Evolutionary conservation across 2,329 filamentous ascomycete genomes (phyloP).

Genomic region (Aspergillus sp.): DNA sequence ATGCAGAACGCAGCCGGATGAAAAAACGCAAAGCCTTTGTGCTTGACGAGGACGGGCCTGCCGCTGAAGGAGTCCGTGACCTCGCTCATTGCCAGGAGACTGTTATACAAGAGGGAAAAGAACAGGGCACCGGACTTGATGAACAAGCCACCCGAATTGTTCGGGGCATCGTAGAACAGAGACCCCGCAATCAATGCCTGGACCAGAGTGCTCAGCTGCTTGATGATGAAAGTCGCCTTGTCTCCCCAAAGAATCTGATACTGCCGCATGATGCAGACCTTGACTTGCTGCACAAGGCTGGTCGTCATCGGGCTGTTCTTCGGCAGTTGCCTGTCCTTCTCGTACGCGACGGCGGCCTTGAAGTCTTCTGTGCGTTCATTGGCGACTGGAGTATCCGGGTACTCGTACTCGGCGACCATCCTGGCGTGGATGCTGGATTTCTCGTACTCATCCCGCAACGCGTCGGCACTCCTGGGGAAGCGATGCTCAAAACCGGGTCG

Average conservation of each 20-base stretch:
- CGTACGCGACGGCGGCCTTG: conserved; percentile 40
- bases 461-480: conserved; percentile 36
- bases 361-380: conserved; percentile 46
- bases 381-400: conserved; percentile 43
- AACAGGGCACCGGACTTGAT: conserved; percentile 56
- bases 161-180: conserved; percentile 56
- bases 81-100: conserved; percentile 55
- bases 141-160: conserved; percentile 52
- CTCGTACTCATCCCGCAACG: conserved; percentile 43
- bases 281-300: conserved; percentile 47
- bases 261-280: conserved; percentile 48
- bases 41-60: conserved; percentile 51
- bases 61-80: conserved; percentile 55
- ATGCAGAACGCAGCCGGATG: conserved; percentile 42
- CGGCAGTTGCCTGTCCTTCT: conserved; percentile 48
- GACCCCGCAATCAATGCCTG: conserved; percentile 57
- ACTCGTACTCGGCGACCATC: conserved; percentile 51
- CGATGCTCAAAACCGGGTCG: conserved; percentile 33
- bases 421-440: conserved; percentile 40
- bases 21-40: conserved; percentile 49
- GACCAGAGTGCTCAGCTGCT: conserved; percentile 48
- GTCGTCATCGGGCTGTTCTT: conserved; percentile 49
- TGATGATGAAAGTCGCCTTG: conserved; percentile 54
- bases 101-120: conserved; percentile 54
- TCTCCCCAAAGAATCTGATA: conserved; percentile 59